Evolutionary conservation across 2,329 filamentous ascomycete genomes (phyloP).

Genomic region (Aspergillus eucalypticola): DNA sequence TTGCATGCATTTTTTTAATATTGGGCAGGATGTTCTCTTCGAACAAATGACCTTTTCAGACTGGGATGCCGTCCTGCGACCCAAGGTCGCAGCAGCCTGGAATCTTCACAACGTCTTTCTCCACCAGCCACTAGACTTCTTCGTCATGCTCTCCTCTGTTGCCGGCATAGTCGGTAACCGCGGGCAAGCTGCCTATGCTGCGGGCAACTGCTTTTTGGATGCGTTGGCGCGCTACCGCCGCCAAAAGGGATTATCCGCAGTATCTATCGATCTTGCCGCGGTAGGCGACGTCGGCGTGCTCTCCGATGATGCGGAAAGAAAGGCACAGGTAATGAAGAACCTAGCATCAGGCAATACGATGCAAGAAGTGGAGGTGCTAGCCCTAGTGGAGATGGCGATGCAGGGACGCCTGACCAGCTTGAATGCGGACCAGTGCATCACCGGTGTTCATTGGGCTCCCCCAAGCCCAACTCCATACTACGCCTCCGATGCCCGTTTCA

Average conservation of each 20-base stretch:
- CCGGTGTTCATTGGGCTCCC: too few species aligned
- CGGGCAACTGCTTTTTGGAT: conserved; percentile 37
- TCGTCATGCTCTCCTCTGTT: conserved; percentile 64
- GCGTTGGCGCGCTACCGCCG: conserved; percentile 33
- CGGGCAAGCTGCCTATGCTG: conserved; percentile 35
- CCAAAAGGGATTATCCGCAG: conserved; percentile 22
- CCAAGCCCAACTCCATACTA: too few species aligned
- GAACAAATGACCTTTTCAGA: conserved; percentile 18
- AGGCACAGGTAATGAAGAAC: too few species aligned
- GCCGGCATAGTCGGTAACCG: conserved; percentile 29
- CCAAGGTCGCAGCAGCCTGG: conserved; percentile 24
- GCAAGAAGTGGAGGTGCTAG: too few species aligned
- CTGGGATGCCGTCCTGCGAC: conserved; percentile 4
- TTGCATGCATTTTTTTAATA: too few species aligned
- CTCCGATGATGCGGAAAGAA: neutral
- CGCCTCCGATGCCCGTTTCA: too few species aligned
- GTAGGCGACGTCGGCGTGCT: neutral
- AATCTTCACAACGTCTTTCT: conserved; percentile 17
- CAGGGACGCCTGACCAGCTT: too few species aligned
- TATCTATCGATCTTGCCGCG: neutral
- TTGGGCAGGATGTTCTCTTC: neutral
- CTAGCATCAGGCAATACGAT: fast-evolving
- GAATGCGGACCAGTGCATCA: too few species aligned
- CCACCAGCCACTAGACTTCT: conserved; percentile 52
- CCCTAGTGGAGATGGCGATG: fast-evolving